Evolutionary conservation across 495 filamentous ascomycete genomes (phyloP), one percentile per base, ranked within the genome.

Genomic region (Tuber aestivum): DNA sequence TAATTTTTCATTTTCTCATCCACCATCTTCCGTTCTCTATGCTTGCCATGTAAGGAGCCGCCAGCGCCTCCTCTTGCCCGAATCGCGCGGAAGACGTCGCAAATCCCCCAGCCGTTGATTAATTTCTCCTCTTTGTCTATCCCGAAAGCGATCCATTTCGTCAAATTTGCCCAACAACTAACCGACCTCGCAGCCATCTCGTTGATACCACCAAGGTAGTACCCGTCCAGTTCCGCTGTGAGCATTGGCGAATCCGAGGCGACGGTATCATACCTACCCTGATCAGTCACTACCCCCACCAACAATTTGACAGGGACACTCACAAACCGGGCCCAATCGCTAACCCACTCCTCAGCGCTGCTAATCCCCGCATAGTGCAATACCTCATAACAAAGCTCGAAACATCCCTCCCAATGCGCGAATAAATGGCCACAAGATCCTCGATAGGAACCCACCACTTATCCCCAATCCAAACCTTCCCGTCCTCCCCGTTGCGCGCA

Each of bases 61-160:
- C 81, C 81, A 23, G 75, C 81, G 2, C 81, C 81, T 0, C 78
- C 81, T 12, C 76, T 72, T 14, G 76, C 78, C n/a, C 69, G 70
- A 68, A 83, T 81, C 23, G 81, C 81, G n/a, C 75, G 78, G 77
- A 83, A 83, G 1, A 83, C 74, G 69, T 83, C 81, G 50, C 81
- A 83, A 56, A 83, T 72, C 5, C 74, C 76, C 81, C 81, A 83
- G 14, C 75, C 81, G 21, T 70, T 72, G 0, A 70, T 65, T n/a
- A 77, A 70, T 68, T 80, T 82, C 41, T 82, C 81, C 27, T 76
- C 76, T 35, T 38, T 45, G 27, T 74, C 61, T n/a, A 79, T 77
- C 7, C 81, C 81, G n/a, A 77, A 65, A 3, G 74, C 73, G 35
- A 83, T 75, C 81, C 81, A 83, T 18, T 74, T 73, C 2, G 81